These are phyloP conservation scores for Hysterangium stoloniferum DNA, from an alignment of 768 basidiomycete species.

Conservation along the genomic window DNA sequence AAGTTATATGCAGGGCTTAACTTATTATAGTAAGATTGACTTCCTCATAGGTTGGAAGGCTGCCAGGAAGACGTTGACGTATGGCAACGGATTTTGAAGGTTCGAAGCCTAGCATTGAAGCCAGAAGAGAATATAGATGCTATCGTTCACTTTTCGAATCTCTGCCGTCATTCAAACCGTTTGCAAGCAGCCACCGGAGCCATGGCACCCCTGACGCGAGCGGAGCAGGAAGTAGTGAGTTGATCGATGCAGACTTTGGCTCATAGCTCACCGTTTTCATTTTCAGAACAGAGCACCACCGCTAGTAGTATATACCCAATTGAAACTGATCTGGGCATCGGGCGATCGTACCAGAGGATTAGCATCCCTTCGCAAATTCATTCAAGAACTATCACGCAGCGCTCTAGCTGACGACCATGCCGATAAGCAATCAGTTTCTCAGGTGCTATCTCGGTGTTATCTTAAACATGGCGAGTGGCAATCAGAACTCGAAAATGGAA, in stretches of 20 bases:
- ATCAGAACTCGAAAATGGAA: constrained; percentile 12
- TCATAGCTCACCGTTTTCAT: background rate
- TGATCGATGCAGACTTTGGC: background rate
- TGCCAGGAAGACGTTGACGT: constrained; percentile 47
- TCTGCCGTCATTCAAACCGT: constrained; percentile 40
- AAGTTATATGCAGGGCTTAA: constrained; percentile 1
- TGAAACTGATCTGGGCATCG: constrained; percentile 40
- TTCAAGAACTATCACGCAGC: constrained; percentile 22
- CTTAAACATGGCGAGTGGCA: constrained; percentile 43
- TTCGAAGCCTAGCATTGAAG: constrained; percentile 38
- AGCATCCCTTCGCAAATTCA: constrained; percentile 30
- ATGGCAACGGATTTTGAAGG: constrained; percentile 44
- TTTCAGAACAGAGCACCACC: constrained; percentile 30
- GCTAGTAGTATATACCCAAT: constrained; percentile 39
- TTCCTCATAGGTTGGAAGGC: constrained; percentile 29
- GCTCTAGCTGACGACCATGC: constrained; percentile 10
- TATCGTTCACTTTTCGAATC: constrained; percentile 46
- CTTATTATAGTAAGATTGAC: background rate
- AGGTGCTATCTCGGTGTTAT: constrained; percentile 38
- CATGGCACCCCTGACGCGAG: constrained; percentile 36
- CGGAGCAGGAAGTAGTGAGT: constrained; percentile 13
- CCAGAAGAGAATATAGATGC: constrained; percentile 41
- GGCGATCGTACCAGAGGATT: constrained; percentile 30
- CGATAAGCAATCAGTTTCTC: background rate
- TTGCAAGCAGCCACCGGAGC: constrained; percentile 39